phyloP scores from a whole-genome alignment of 768 basidiomycete genomes.

The Tricholoma sp. region DNA sequence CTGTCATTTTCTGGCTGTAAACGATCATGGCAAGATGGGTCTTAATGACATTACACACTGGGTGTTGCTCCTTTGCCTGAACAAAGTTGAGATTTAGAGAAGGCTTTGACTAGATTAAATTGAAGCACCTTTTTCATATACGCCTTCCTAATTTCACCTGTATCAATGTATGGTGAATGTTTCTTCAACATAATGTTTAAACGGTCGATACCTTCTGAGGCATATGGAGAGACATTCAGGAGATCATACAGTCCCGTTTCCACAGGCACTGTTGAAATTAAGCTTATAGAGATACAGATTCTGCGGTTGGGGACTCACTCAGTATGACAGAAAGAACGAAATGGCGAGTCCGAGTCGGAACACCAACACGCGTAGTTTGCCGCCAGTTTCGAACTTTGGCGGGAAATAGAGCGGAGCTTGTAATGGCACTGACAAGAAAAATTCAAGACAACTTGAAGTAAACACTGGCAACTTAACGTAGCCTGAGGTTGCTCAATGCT shows the following conservation, averaged over 20 bases:
- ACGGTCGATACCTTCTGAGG: slow-evolving; percentile 57
- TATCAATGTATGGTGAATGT: not conserved
- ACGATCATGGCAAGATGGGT: not conserved
- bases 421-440: slow-evolving; percentile 4
- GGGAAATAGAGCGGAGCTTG: slow-evolving; percentile 30
- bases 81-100: slow-evolving; percentile 15
- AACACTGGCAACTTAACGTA: not conserved
- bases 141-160: slow-evolving; percentile 89
- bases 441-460: not conserved
- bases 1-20: slow-evolving; percentile 30
- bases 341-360: not conserved
- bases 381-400: not conserved
- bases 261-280: slow-evolving; percentile 47
- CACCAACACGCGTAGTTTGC: not conserved
- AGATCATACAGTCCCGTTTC: slow-evolving; percentile 86
- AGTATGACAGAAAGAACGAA: not conserved
- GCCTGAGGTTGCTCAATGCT: not conserved
- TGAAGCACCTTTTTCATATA: slow-evolving; percentile 81
- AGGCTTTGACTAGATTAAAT: slow-evolving; percentile 9
- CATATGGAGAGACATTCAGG: slow-evolving; percentile 65
- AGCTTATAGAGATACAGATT: not conserved
- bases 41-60: slow-evolving; percentile 38
- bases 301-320: not conserved
- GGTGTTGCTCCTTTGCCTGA: slow-evolving; percentile 85
- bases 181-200: not conserved